These are phyloP conservation scores for Auricularia sp. DNA, from an alignment of 768 basidiomycete species.

Conservation along the genomic window DNA sequence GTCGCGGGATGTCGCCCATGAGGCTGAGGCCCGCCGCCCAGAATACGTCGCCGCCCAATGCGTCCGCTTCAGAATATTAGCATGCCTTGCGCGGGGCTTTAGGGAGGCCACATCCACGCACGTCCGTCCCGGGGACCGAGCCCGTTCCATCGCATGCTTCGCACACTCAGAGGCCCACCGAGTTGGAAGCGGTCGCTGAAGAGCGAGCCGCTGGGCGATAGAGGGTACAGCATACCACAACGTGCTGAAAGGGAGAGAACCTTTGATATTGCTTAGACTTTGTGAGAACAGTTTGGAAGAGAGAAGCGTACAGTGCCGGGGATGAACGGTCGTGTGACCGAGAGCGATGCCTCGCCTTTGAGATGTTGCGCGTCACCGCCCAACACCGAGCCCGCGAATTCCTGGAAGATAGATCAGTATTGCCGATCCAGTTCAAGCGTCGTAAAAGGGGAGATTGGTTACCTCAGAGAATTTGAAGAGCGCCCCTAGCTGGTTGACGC, in stretches of 20 bases:
- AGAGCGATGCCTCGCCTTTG: slow-evolving; percentile 60
- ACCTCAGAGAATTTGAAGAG: slow-evolving; percentile 40
- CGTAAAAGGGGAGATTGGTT: no score
- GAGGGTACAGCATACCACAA: slow-evolving; percentile 58
- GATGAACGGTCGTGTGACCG: slow-evolving; percentile 47
- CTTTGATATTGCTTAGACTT: slow-evolving; percentile 26
- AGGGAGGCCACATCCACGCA: slow-evolving; percentile 23
- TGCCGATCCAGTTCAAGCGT: no score
- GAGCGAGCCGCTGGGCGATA: slow-evolving; percentile 38
- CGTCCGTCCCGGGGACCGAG: slow-evolving; percentile 71
- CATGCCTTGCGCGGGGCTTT: neutral
- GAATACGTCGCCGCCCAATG: slow-evolving; percentile 71
- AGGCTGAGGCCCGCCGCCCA: slow-evolving; percentile 71
- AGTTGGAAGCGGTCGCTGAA: slow-evolving; percentile 87
- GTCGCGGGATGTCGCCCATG: slow-evolving; percentile 61
- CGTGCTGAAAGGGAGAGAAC: slow-evolving; percentile 64
- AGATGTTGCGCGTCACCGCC: slow-evolving; percentile 72
- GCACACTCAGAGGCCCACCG: slow-evolving; percentile 79
- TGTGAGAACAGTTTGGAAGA: neutral
- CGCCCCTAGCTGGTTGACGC: slow-evolving; percentile 57
- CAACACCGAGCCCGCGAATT: slow-evolving; percentile 52
- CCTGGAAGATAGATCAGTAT: slow-evolving; percentile 12
- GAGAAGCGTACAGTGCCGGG: slow-evolving; percentile 46
- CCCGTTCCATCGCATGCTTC: slow-evolving; percentile 64
- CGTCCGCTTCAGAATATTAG: slow-evolving; percentile 46